Evolutionary conservation across 208 protist species (phyloP).

Genomic region (Wallacemonas sp.): DNA sequence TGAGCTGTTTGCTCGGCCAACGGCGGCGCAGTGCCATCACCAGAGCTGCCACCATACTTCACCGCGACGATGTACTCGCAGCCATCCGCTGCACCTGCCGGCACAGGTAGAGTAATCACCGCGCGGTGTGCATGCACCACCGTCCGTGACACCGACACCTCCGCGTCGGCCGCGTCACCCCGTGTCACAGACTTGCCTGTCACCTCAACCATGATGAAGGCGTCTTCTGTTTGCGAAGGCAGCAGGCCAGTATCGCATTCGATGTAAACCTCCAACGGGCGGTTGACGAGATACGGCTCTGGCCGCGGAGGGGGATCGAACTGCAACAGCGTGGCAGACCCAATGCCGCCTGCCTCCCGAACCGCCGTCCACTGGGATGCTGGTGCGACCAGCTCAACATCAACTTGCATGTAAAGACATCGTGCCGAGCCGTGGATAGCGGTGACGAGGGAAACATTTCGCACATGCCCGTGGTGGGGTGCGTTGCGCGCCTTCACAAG

Average conservation of each 20-base stretch:
- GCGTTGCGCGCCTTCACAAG: conserved; percentile 6
- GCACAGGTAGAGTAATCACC: not conserved
- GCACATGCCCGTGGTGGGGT: conserved; percentile 11
- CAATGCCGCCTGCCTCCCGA: not conserved
- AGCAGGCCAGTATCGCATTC: not conserved
- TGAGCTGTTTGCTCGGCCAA: not conserved
- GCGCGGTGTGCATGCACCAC: not conserved
- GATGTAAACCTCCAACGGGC: not conserved
- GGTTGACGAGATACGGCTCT: not conserved
- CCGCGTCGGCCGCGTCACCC: too few species aligned
- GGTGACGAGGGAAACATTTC: not conserved
- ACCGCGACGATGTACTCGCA: too few species aligned
- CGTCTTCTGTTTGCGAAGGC: not conserved
- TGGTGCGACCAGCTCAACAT: not conserved
- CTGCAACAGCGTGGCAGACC: not conserved
- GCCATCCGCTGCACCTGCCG: not conserved
- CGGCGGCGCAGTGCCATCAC: not conserved
- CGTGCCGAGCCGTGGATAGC: not conserved
- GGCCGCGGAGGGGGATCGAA: not conserved
- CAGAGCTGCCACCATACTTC: not conserved
- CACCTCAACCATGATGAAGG: not conserved
- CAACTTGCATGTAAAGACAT: not conserved
- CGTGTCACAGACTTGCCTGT: not conserved
- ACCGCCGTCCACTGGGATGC: not conserved
- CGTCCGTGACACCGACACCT: too few species aligned